Percentiles rank a stretch among this genome's conserved stretches.
These are phyloP conservation scores for Rhizopus stolonifer DNA, from an alignment of 371 early-diverging fungal species.

Conservation along the genomic window DNA sequence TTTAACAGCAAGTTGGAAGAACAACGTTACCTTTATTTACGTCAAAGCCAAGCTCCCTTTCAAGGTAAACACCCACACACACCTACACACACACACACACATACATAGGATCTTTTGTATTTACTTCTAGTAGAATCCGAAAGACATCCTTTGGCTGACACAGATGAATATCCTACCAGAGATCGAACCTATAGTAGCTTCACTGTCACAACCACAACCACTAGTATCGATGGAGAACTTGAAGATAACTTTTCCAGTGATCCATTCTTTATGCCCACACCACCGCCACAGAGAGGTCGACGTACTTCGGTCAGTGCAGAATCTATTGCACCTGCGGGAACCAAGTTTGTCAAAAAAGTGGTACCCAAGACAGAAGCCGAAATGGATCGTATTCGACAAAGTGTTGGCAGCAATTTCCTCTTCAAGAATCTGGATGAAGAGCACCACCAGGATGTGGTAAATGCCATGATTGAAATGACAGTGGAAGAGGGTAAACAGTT, in stretches of 20 bases:
- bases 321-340: constrained; percentile 89
- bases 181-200: background rate
- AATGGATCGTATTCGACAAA: constrained; percentile 74
- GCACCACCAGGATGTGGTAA: constrained; percentile 90
- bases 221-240: constrained; percentile 45
- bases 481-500: constrained; percentile 74
- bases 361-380: constrained; percentile 89
- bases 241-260: constrained; percentile 56
- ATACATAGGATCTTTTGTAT: no score
- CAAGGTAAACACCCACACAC: no score
- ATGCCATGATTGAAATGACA: constrained; percentile 94
- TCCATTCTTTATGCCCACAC: constrained; percentile 23
- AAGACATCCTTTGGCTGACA: constrained; percentile 23
- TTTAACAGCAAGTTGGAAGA: constrained; percentile 71
- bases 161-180: background rate
- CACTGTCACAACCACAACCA: background rate
- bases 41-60: constrained; percentile 3
- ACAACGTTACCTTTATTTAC: constrained; percentile 45
- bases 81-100: no score
- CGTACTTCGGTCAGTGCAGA: constrained; percentile 96
- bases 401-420: constrained; percentile 88
- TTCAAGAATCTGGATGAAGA: constrained; percentile 95
- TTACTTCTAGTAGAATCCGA: constrained; percentile 10
- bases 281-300: constrained; percentile 69
- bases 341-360: constrained; percentile 76